Conservation (phyloP, 2,329 filamentous ascomycete genomes). For the Penicillium olsonii region DNA sequence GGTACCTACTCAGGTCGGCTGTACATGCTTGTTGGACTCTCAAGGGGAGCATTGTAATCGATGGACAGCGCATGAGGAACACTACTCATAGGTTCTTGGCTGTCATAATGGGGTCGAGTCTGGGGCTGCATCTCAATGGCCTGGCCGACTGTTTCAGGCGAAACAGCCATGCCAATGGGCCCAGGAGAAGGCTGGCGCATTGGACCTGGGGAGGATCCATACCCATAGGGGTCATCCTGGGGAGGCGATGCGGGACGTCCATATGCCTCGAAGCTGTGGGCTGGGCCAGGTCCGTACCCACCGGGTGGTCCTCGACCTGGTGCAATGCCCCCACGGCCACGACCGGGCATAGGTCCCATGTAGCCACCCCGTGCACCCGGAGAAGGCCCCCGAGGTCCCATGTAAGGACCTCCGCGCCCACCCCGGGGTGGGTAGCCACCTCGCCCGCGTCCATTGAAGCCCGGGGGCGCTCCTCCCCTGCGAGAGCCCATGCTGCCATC, state of each 20-base stretch:
- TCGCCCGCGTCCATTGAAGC: constrained; percentile 57
- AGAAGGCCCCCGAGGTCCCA: constrained; percentile 34
- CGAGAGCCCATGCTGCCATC: constrained; percentile 48
- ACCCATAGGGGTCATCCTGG: constrained; percentile 28
- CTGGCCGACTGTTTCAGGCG: constrained; percentile 55
- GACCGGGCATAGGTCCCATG: constrained; percentile 36
- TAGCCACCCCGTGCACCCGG: constrained; percentile 47
- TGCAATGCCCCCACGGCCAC: constrained; percentile 45
- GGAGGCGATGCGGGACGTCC: constrained; percentile 32
- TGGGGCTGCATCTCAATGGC: constrained; percentile 79
- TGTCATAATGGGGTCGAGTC: constrained; percentile 46
- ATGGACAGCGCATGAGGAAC: constrained; percentile 29
- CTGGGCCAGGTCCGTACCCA: constrained; percentile 47
- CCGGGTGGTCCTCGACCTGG: constrained; percentile 40
- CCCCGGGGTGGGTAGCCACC: constrained; percentile 55
- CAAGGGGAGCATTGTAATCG: constrained; percentile 34
- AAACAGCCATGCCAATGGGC: constrained; percentile 37
- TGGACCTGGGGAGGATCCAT: constrained; percentile 12
- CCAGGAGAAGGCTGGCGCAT: constrained; percentile 35
- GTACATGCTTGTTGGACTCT: constrained; percentile 72
- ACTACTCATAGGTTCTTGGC: constrained; percentile 20
- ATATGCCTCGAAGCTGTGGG: constrained; percentile 38
- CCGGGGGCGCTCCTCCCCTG: constrained; percentile 40
- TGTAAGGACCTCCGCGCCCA: constrained; percentile 44
- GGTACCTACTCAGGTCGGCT: constrained; percentile 69